Evolutionary conservation across 306 rosid genomes (phyloP).

Genomic region (Canavalia ensiformis): DNA sequence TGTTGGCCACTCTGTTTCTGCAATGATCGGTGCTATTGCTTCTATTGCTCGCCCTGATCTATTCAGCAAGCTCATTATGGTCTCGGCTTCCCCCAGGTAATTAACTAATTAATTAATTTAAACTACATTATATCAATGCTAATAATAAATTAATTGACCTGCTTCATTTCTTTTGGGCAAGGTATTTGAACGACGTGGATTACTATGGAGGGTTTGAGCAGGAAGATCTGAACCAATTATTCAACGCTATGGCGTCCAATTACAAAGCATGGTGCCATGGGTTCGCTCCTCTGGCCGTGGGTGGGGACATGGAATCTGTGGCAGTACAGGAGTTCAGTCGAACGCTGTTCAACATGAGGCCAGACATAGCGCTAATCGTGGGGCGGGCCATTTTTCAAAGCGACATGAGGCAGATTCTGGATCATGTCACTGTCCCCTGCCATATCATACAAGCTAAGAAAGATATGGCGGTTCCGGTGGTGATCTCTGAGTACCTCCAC

Average conservation of each 20-base stretch:
- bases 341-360: constrained; percentile 91
- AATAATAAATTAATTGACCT: background rate
- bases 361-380: constrained; percentile 80
- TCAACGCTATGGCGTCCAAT: constrained; percentile 71
- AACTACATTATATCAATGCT: background rate
- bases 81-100: constrained; percentile 78
- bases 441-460: constrained; percentile 79
- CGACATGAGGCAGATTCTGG: constrained; percentile 71
- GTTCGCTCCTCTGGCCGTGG: constrained; percentile 81
- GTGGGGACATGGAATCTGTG: constrained; percentile 90
- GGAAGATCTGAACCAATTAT: constrained; percentile 75
- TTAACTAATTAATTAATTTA: background rate
- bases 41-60: constrained; percentile 78
- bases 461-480: constrained; percentile 87
- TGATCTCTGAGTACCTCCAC: constrained; percentile 77
- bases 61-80: constrained; percentile 69
- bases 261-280: constrained; percentile 92
- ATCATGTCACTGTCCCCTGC: constrained; percentile 68
- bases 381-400: constrained; percentile 73
- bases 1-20: constrained; percentile 90
- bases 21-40: constrained; percentile 75
- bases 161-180: background rate
- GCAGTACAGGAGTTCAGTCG: constrained; percentile 91
- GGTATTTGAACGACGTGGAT: constrained; percentile 80
- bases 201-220: constrained; percentile 90